phyloP scores from a whole-genome alignment of 2,329 filamentous ascomycete genomes.

The Sclerotiophoma versabilis region DNA sequence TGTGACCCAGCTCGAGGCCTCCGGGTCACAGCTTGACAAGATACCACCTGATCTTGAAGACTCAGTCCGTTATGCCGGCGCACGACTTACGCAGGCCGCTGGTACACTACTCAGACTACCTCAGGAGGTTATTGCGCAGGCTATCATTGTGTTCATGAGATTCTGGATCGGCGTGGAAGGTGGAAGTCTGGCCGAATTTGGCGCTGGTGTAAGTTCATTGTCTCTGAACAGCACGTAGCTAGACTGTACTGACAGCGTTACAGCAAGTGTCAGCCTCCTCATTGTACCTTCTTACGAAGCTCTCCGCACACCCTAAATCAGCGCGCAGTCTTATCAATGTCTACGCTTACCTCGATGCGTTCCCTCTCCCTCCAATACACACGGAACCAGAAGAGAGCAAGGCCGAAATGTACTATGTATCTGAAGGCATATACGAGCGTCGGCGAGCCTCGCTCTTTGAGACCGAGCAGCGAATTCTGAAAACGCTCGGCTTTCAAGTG shows the following conservation, averaged over 20 bases:
- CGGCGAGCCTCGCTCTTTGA: slow-evolving; percentile 69
- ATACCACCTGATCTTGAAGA: slow-evolving; percentile 75
- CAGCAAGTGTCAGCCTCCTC: slow-evolving; percentile 83
- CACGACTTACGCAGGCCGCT: slow-evolving; percentile 77
- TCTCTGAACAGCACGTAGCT: neutral
- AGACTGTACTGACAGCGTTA: slow-evolving; percentile 18
- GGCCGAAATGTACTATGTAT: slow-evolving; percentile 62
- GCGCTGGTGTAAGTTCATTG: slow-evolving; percentile 61
- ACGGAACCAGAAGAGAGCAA: slow-evolving; percentile 50
- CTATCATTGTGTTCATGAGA: slow-evolving; percentile 80
- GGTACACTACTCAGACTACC: slow-evolving; percentile 83
- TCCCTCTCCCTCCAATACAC: slow-evolving; percentile 62
- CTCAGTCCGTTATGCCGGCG: slow-evolving; percentile 73
- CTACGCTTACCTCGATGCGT: slow-evolving; percentile 79
- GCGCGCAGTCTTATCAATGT: slow-evolving; percentile 84
- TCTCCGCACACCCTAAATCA: slow-evolving; percentile 77
- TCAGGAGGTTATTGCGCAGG: slow-evolving; percentile 84
- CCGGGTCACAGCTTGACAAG: slow-evolving; percentile 61
- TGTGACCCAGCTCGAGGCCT: slow-evolving; percentile 70
- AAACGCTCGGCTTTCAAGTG: slow-evolving; percentile 78
- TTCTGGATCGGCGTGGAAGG: slow-evolving; percentile 74
- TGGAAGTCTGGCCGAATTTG: slow-evolving; percentile 59
- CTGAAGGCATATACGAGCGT: slow-evolving; percentile 73
- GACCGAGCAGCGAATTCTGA: slow-evolving; percentile 80
- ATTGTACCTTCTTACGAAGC: slow-evolving; percentile 82